These are phyloP conservation scores for Dissoconium aciculare DNA, from an alignment of 2,329 filamentous ascomycete genomes.

Conservation along the genomic window DNA sequence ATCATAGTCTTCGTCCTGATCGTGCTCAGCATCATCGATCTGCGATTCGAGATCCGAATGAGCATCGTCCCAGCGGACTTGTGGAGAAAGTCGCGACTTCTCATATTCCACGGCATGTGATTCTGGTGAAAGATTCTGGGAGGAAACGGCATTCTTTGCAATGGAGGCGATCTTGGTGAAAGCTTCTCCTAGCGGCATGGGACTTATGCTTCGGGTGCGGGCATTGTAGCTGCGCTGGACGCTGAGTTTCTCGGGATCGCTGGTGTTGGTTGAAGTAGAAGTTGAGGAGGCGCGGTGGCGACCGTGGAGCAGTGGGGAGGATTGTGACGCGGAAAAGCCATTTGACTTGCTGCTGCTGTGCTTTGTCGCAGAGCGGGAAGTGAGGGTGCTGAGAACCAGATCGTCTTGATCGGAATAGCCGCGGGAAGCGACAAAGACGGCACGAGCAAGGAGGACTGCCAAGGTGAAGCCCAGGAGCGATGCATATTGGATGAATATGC, in stretches of 20 bases:
- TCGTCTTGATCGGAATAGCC: slow-evolving; percentile 3
- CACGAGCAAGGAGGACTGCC: slow-evolving; percentile 31
- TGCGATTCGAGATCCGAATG: slow-evolving; percentile 22
- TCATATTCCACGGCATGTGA: too few species aligned
- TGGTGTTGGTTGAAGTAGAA: slow-evolving; percentile 18
- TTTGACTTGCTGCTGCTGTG: slow-evolving; percentile 13
- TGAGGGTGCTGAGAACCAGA: slow-evolving; percentile 2
- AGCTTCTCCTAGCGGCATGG: too few species aligned
- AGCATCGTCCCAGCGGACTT: too few species aligned
- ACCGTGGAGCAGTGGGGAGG: slow-evolving; percentile 11
- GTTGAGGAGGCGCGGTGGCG: slow-evolving; percentile 22
- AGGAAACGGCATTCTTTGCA: slow-evolving; percentile 8
- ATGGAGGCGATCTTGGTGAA: slow-evolving; percentile 18
- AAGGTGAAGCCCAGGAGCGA: slow-evolving; percentile 44
- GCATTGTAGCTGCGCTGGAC: slow-evolving; percentile 20
- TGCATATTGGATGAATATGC: slow-evolving; percentile 67
- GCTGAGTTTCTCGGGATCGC: slow-evolving; percentile 13
- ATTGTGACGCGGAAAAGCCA: slow-evolving; percentile 15
- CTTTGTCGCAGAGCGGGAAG: slow-evolving; percentile 5
- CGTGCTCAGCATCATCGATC: slow-evolving; percentile 28
- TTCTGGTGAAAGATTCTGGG: slow-evolving; percentile 7
- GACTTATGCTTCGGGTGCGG: slow-evolving; percentile 27
- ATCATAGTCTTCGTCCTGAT: slow-evolving; percentile 19
- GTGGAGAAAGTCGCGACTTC: too few species aligned
- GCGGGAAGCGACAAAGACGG: slow-evolving; percentile 17